A percentile compares a stretch with the other conserved stretches of the same genome.
Evolutionary conservation across 768 basidiomycete species (phyloP).

Genomic region (Boletus edulis): DNA sequence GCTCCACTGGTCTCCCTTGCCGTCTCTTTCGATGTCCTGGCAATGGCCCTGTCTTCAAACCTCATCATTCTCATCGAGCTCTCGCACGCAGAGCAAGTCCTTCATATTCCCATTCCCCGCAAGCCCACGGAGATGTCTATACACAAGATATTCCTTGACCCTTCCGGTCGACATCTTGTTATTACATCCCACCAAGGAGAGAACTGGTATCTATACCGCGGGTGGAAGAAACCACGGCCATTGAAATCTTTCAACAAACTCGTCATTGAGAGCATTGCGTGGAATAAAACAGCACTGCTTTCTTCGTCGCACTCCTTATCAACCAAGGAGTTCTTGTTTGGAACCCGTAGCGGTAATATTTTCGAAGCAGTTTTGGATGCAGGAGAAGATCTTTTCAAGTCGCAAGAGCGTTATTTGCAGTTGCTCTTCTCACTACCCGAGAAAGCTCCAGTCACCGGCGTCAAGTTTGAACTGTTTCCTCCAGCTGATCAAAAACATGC

Average conservation of each 20-base stretch:
- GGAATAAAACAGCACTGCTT: slow-evolving; percentile 74
- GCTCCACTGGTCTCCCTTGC: slow-evolving; percentile 80
- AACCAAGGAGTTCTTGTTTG: slow-evolving; percentile 83
- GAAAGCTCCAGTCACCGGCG: slow-evolving; percentile 77
- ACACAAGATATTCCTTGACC: slow-evolving; percentile 86
- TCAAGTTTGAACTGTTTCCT: slow-evolving; percentile 78
- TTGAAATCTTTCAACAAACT: slow-evolving; percentile 77
- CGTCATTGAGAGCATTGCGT: slow-evolving; percentile 87
- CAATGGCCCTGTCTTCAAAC: slow-evolving; percentile 79
- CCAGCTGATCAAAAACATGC: slow-evolving; percentile 57
- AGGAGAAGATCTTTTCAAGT: slow-evolving; percentile 90
- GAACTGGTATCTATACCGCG: slow-evolving; percentile 86
- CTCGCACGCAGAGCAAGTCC: slow-evolving; percentile 79
- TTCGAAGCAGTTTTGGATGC: slow-evolving; percentile 90
- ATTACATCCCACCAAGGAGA: slow-evolving; percentile 87
- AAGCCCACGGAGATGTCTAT: slow-evolving; percentile 77
- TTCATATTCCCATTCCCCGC: slow-evolving; percentile 73
- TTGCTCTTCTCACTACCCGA: slow-evolving; percentile 77
- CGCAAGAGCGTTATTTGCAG: slow-evolving; percentile 77
- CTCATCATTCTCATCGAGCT: slow-evolving; percentile 87
- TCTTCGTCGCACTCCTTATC: slow-evolving; percentile 68
- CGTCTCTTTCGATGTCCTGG: slow-evolving; percentile 83
- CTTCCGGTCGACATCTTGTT: slow-evolving; percentile 87
- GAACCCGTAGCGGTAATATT: slow-evolving; percentile 79
- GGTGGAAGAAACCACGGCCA: slow-evolving; percentile 78